Percentiles rank a stretch among this genome's conserved stretches.
These are phyloP conservation scores for Hypoxylon cercidicola DNA, from an alignment of 495 filamentous ascomycete species.

Conservation along the genomic window DNA sequence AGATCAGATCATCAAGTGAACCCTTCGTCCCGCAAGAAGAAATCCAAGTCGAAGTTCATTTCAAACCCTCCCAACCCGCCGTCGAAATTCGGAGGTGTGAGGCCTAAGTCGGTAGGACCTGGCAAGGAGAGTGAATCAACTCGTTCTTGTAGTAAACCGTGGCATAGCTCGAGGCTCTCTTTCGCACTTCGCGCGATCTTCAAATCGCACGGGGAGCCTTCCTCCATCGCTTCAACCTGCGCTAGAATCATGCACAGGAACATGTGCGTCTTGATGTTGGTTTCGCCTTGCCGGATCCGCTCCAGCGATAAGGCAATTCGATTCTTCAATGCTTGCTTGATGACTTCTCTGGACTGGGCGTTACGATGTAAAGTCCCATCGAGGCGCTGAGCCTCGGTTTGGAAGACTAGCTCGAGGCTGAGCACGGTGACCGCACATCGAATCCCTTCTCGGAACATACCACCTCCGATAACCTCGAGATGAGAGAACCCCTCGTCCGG, in stretches of 20 bases:
- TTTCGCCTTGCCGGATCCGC: constrained; percentile 59
- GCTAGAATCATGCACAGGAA: constrained; percentile 58
- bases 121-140: constrained; percentile 15
- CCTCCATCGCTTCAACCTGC: constrained; percentile 51
- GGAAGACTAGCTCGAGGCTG: constrained; percentile 52
- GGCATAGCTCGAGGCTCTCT: constrained; percentile 46
- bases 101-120: constrained; percentile 8
- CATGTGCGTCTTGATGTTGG: constrained; percentile 61
- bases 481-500: constrained; percentile 52
- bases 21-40: constrained; percentile 33
- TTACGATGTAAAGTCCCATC: constrained; percentile 45
- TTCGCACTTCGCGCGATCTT: constrained; percentile 37
- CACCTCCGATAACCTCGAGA: constrained; percentile 55
- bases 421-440: constrained; percentile 49
- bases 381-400: constrained; percentile 45
- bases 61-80: constrained; percentile 31
- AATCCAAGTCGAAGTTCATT: constrained; percentile 35
- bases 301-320: constrained; percentile 49
- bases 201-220: constrained; percentile 35
- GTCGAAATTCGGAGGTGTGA: constrained; percentile 29
- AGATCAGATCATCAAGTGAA: constrained; percentile 19
- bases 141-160: constrained; percentile 38
- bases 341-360: constrained; percentile 36
- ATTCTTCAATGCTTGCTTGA: constrained; percentile 51
- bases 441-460: constrained; percentile 60